phyloP scores from a whole-genome alignment of 139 green algal species.

The Coelastrella sp. region DNA sequence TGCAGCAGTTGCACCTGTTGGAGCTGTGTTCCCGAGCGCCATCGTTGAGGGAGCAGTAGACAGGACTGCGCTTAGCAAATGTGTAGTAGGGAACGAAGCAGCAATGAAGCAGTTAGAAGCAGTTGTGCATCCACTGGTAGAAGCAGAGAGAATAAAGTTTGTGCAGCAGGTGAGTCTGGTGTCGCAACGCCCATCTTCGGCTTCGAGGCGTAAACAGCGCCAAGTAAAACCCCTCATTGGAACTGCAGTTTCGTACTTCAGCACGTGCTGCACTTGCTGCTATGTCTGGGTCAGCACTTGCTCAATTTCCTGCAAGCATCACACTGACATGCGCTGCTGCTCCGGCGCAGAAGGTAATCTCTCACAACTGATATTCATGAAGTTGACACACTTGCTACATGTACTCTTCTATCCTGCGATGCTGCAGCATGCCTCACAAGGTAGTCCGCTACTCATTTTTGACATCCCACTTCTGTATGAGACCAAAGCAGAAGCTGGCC shows the following conservation, averaged over 20 bases:
- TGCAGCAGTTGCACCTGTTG: conserved; percentile 69
- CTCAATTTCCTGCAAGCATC: too few relatives aligned
- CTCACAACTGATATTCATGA: not conserved
- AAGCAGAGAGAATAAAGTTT: conserved; percentile 55
- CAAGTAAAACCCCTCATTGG: too few relatives aligned
- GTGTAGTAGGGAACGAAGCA: conserved; percentile 61
- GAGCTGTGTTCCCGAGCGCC: conserved; percentile 62
- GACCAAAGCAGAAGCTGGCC: conserved; percentile 59
- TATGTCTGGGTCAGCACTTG: too few relatives aligned
- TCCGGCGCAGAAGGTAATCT: too few relatives aligned
- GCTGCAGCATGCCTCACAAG: conserved; percentile 34
- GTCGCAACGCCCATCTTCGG: not conserved
- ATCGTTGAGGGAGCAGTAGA: conserved; percentile 58
- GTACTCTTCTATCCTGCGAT: not conserved
- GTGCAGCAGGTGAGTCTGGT: conserved; percentile 48
- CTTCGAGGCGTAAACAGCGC: too few relatives aligned
- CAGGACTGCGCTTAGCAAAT: conserved; percentile 48
- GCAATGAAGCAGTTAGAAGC: conserved; percentile 79
- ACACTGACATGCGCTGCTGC: too few relatives aligned
- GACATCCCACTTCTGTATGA: conserved; percentile 94
- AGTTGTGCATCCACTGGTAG: conserved; percentile 89
- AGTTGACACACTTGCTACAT: not conserved
- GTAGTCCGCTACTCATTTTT: conserved; percentile 73
- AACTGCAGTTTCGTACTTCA: too few relatives aligned
- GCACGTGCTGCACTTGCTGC: too few relatives aligned